Evolutionary conservation across 2,329 filamentous ascomycete genomes (phyloP).

Genomic region (Pseudogymnoascus sp.): DNA sequence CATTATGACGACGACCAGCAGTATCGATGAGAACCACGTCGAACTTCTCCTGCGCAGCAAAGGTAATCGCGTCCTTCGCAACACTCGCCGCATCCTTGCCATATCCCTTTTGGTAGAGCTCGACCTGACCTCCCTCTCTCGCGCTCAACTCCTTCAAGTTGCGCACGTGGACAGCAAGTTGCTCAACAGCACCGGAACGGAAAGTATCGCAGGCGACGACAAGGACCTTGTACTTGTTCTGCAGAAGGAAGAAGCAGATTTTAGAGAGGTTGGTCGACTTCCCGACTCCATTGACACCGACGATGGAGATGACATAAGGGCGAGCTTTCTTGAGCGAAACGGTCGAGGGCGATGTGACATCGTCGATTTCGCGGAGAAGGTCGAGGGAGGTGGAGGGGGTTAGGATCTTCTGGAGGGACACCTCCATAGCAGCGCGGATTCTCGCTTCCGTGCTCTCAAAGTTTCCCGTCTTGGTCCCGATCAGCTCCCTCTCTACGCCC

Average conservation of each 20-base stretch:
- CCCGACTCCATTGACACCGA: slow-evolving; percentile 95
- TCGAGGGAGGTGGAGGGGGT: slow-evolving; percentile 93
- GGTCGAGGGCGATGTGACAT: slow-evolving; percentile 59
- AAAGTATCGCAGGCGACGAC: slow-evolving; percentile 96
- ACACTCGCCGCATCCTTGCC: slow-evolving; percentile 96
- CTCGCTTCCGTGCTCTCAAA: slow-evolving; percentile 84
- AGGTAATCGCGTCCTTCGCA: slow-evolving; percentile 83
- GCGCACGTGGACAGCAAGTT: slow-evolving; percentile 88
- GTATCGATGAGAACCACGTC: slow-evolving; percentile 97
- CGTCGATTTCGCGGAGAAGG: slow-evolving; percentile 85
- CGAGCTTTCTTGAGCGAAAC: slow-evolving; percentile 58
- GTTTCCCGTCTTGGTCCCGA: slow-evolving; percentile 83
- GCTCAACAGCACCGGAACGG: slow-evolving; percentile 92
- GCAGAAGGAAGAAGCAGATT: slow-evolving; percentile 93
- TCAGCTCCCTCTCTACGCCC: slow-evolving; percentile 79
- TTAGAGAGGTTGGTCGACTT: slow-evolving; percentile 98
- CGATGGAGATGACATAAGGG: slow-evolving; percentile 95
- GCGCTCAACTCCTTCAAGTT: slow-evolving; percentile 84
- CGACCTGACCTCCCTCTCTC: slow-evolving; percentile 76
- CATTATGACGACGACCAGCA: slow-evolving; percentile 88
- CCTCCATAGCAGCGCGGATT: slow-evolving; percentile 81
- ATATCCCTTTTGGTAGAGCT: slow-evolving; percentile 94
- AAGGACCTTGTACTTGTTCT: slow-evolving; percentile 93
- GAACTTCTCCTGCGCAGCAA: slow-evolving; percentile 66
- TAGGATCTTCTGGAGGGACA: slow-evolving; percentile 86